phyloP scores from a whole-genome alignment of 805 yeast species.

The Kazachstania bromeliacearum region DNA sequence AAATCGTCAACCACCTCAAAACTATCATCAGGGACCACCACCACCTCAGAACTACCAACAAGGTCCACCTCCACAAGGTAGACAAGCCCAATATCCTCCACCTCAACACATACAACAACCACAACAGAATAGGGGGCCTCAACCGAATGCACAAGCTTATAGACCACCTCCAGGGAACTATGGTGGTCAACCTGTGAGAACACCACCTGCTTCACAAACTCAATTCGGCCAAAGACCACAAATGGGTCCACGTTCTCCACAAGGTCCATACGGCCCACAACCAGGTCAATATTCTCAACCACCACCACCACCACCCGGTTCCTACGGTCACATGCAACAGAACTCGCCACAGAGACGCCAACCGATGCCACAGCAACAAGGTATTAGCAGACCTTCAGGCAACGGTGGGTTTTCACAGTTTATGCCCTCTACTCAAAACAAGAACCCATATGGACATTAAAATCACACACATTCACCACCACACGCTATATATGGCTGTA shows the following conservation, averaged over 20 bases:
- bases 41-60: background rate
- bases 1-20: background rate
- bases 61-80: background rate
- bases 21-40: constrained; percentile 1
- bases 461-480: too few species aligned
- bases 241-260: background rate
- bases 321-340: background rate
- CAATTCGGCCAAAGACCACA: background rate
- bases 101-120: background rate
- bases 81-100: background rate
- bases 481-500: too few species aligned
- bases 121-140: too few species aligned
- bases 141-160: too few species aligned
- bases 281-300: constrained; percentile 5
- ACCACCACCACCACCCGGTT: constrained; percentile 8
- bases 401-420: constrained; percentile 20
- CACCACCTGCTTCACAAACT: background rate
- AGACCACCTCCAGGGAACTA: background rate
- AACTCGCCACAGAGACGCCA: constrained; percentile 5
- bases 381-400: background rate
- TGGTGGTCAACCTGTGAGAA: background rate
- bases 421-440: too few species aligned
- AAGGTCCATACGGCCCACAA: background rate
- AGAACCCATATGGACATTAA: too few species aligned
- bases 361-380: constrained; percentile 1